Percentiles rank a stretch among this genome's conserved stretches.
Conservation (phyloP, 176 grass and related monocot species). For the Triticum urartu region DNA sequence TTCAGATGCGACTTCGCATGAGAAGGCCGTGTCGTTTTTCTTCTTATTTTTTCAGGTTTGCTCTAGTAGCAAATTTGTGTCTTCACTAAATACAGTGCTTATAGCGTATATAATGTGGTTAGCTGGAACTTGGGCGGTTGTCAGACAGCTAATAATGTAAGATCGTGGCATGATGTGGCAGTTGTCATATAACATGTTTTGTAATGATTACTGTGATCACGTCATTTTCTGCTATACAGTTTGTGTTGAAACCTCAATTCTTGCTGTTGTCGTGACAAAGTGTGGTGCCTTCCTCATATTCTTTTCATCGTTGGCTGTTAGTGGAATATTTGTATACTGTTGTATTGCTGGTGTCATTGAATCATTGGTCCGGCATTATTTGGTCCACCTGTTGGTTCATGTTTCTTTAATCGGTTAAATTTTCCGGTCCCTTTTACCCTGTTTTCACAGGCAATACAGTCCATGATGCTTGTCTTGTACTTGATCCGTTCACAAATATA, state of each 20-base stretch:
- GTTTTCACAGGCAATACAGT: background rate
- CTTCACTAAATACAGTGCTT: background rate
- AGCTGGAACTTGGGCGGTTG: constrained; percentile 2
- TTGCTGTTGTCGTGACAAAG: background rate
- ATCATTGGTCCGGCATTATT: background rate
- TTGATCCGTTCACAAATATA: no score
- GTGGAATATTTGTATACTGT: constrained; percentile 2
- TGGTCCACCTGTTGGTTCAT: background rate
- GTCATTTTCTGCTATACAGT: background rate
- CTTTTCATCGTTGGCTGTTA: background rate
- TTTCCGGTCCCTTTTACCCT: background rate
- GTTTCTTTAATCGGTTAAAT: constrained; percentile 1
- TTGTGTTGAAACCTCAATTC: background rate
- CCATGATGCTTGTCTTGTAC: no score
- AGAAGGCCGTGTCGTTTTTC: constrained; percentile 10
- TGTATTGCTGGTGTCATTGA: background rate
- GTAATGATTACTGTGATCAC: background rate
- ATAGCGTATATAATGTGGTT: background rate
- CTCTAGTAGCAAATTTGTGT: constrained; percentile 31
- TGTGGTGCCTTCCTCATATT: constrained; percentile 7
- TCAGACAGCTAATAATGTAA: background rate
- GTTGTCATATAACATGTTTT: background rate
- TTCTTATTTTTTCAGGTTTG: constrained; percentile 7
- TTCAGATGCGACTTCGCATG: background rate
- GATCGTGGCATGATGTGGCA: constrained; percentile 26